A percentile compares a stretch with the other conserved stretches of the same genome.
Conservation (phyloP, 768 basidiomycete genomes). For the Russula virescens region DNA sequence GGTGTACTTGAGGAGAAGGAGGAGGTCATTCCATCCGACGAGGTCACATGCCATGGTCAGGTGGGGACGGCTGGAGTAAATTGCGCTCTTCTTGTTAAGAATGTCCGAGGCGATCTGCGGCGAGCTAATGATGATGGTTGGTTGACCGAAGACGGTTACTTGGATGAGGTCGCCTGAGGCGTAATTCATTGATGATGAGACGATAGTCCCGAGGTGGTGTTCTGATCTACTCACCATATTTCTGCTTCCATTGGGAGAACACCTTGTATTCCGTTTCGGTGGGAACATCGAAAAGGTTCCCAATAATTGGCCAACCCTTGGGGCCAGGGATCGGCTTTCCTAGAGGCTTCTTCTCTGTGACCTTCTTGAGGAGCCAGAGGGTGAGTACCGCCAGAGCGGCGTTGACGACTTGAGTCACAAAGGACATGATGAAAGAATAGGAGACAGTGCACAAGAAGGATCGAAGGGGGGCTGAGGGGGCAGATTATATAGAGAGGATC, state of each 20-base stretch:
- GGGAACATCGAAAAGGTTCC: slow-evolving; percentile 24
- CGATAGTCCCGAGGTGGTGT: too few relatives aligned
- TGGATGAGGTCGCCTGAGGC: slow-evolving; percentile 26
- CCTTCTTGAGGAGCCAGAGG: slow-evolving; percentile 17
- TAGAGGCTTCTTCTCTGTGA: slow-evolving; percentile 15
- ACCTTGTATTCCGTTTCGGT: slow-evolving; percentile 19
- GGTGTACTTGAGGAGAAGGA: slow-evolving; percentile 24
- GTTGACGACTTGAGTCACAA: slow-evolving; percentile 6
- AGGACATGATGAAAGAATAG: slow-evolving; percentile 5
- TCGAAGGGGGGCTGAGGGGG: neutral
- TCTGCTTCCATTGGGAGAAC: slow-evolving; percentile 17
- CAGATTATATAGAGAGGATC: slow-evolving; percentile 1
- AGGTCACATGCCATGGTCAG: slow-evolving; percentile 26
- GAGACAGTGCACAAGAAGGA: neutral
- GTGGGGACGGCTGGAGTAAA: slow-evolving; percentile 27
- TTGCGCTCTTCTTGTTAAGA: slow-evolving; percentile 27
- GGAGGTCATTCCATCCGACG: slow-evolving; percentile 23
- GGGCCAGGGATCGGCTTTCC: slow-evolving; percentile 20
- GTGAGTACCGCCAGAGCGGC: slow-evolving; percentile 13
- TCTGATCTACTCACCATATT: slow-evolving; percentile 19
- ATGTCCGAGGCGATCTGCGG: slow-evolving; percentile 23
- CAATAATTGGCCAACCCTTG: slow-evolving; percentile 23
- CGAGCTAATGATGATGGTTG: slow-evolving; percentile 27
- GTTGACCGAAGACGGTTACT: slow-evolving; percentile 26
- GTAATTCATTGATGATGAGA: neutral